Evolutionary conservation across 169 alveolate genomes (phyloP).

Genomic region (Plasmodium sp.): DNA sequence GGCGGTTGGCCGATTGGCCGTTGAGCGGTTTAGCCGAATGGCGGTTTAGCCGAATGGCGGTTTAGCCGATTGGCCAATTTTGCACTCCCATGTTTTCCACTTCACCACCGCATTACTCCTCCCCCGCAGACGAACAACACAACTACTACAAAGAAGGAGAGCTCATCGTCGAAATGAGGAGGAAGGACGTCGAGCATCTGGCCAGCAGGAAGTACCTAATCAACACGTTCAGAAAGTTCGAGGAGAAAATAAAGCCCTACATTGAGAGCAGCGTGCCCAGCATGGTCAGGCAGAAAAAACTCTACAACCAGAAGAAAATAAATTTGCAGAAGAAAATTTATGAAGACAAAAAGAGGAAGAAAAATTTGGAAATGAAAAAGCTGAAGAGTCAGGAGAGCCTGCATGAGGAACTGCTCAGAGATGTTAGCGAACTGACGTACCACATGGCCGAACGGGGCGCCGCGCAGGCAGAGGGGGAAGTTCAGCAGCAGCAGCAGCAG

Average conservation of each 20-base stretch:
- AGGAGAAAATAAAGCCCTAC: slow-evolving; percentile 69
- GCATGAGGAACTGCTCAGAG: slow-evolving; percentile 49
- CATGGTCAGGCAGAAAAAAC: slow-evolving; percentile 66
- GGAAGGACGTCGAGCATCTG: slow-evolving; percentile 21
- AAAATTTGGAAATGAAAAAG: slow-evolving; percentile 28
- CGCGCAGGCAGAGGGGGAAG: background rate
- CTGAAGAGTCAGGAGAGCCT: slow-evolving; percentile 25
- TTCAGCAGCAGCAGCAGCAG: too few relatives aligned
- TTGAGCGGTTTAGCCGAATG: too few relatives aligned
- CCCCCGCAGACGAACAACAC: slow-evolving; percentile 13
- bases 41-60: background rate
- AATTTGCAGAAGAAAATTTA: slow-evolving; percentile 60
- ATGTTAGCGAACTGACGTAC: slow-evolving; percentile 28
- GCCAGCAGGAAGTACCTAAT: slow-evolving; percentile 67
- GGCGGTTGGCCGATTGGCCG: background rate
- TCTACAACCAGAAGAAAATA: slow-evolving; percentile 28
- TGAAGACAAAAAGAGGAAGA: slow-evolving; percentile 63
- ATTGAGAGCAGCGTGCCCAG: slow-evolving; percentile 72
- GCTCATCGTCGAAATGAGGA: slow-evolving; percentile 26
- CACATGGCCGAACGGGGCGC: slow-evolving; percentile 7
- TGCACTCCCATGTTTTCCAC: background rate
- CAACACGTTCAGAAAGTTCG: slow-evolving; percentile 49
- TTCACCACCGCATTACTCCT: background rate
- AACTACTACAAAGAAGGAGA: slow-evolving; percentile 51
- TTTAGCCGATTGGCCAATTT: background rate